Base-by-base conservation (phyloP, 1,139 yeast species). In the Candida gigantensis region DNA sequence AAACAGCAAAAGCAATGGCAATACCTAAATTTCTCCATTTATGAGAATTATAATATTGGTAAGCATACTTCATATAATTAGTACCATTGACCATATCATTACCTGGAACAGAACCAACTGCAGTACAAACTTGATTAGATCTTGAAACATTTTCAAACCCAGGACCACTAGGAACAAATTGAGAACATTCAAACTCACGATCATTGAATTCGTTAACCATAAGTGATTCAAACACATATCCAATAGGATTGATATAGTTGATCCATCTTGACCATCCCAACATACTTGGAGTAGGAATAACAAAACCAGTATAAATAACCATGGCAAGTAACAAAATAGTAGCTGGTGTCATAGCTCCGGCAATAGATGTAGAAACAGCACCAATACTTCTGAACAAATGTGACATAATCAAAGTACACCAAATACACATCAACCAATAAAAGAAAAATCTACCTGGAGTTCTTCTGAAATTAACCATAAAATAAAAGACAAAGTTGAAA, bases 21-120 rank as follows among this genome's bases (percentile, higher is more conserved):
- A 88, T 81, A 57, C 95, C 96, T 45, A 79, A 77, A 52, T 88
- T 83, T 65, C 96, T 79, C 96, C 96, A 88, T 55, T 77, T 76
- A 57, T 88, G 90, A 7, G 64, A 42, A 46, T 75, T 71, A 30
- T 57, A 52, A 59, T 84, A 87, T 10, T 55, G 46, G 54, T 61
- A 81, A 2, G 80, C 55, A n/a, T 49, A 44, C 4, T 46, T 50
- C 32, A 87, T 45, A 55, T 79, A 88, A 17, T 51, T 63, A 35
- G 79, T 72, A 55, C 96, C 96, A 24, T 55, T 46, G 29, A 88
- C 84, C 33, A 45, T 47, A 12, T 48, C 45, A 16, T 60, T 47
- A 36, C 96, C 96, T 3, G 85, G 65, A 3, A 53, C 55, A 6
- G 90, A 61, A 44, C 92, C 89, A 26, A 80, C 84, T 20, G 76